phyloP scores from a whole-genome alignment of 2,329 filamentous ascomycete genomes.

The Rosellinia necatrix region DNA sequence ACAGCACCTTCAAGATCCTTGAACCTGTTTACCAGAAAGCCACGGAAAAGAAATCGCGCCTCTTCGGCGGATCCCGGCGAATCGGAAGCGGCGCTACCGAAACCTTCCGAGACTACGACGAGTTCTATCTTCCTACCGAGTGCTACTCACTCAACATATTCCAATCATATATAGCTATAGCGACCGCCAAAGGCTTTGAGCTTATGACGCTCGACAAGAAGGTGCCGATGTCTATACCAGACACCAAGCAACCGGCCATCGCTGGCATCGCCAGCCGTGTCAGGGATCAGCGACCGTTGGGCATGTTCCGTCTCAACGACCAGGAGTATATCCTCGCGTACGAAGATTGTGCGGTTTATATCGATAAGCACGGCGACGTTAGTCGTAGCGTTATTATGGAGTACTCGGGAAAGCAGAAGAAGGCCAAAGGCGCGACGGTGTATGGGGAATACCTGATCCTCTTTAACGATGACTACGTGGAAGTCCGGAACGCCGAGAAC shows the following conservation, averaged over 20 bases:
- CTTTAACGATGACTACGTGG: conserved; percentile 95
- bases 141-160: conserved; percentile 96
- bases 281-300: conserved; percentile 80
- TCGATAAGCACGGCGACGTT: conserved; percentile 97
- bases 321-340: conserved; percentile 93
- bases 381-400: conserved; percentile 96
- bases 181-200: conserved; percentile 90
- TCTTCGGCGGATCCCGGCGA: conserved; percentile 62
- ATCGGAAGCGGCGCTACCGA: conserved; percentile 75
- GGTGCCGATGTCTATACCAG: conserved; percentile 89
- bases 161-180: conserved; percentile 89
- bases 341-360: conserved; percentile 94
- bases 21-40: conserved; percentile 96
- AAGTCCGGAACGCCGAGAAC: conserved; percentile 96
- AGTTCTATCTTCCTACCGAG: conserved; percentile 96
- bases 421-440: conserved; percentile 82
- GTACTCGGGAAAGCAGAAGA: conserved; percentile 86
- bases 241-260: conserved; percentile 77
- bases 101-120: conserved; percentile 97
- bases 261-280: conserved; percentile 85
- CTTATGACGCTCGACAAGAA: conserved; percentile 98
- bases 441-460: conserved; percentile 90
- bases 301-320: conserved; percentile 94
- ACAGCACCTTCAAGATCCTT: conserved; percentile 94
- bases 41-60: conserved; percentile 76